Base-by-base conservation (phyloP, 306 rosid species). In the Begonia fuchsioides region DNA sequence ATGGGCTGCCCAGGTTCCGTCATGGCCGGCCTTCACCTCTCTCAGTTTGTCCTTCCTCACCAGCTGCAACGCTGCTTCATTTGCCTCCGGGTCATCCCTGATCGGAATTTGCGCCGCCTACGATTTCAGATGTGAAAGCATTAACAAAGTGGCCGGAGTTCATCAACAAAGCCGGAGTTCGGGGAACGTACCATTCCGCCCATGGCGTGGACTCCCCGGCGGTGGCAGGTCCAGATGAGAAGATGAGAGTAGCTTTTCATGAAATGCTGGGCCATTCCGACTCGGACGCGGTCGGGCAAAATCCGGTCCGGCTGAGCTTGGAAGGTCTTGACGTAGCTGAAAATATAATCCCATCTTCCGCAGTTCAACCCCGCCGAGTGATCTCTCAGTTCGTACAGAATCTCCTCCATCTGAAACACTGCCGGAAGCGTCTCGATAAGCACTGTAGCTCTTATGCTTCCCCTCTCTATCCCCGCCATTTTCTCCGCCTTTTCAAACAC, bases 1-100 rank as follows among this genome's bases (percentile, higher is more conserved):
- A 69, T 84, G 97, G 15, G 97, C 95, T 51, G 95, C 97, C 95
- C 95, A 90, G 3, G 94, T 88, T 47, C 97, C 95, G 57, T 84
- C 97, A 51, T 90, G 95, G 8, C 97, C 97, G 55, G 82, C 94
- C 47, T 68, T 72, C 49, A 72, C 97, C 54, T 90, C 95, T 59
- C 93, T 76, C 9, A 72, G 75, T 55, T 88, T 88, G 84, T 88
- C 95, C 68, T 78, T 88, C 66, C 67, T 84, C 49, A 88, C 95
- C 26, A 79, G 56, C 19, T 78, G 92, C 44, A 84, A 17, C 15
- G 95, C 95, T 56, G 75, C 87, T 62, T 90, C 87, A 43, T 81
- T 81, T 6, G 95, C 94, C n/a, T 20, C 68, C 0, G 80, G 80
- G 44, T 90, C 92, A 44, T 76, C 90, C 43, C 64, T 66, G 2